Conservation (phyloP, 169 alveolate genomes). For the Cryptosporidium parvum region DNA sequence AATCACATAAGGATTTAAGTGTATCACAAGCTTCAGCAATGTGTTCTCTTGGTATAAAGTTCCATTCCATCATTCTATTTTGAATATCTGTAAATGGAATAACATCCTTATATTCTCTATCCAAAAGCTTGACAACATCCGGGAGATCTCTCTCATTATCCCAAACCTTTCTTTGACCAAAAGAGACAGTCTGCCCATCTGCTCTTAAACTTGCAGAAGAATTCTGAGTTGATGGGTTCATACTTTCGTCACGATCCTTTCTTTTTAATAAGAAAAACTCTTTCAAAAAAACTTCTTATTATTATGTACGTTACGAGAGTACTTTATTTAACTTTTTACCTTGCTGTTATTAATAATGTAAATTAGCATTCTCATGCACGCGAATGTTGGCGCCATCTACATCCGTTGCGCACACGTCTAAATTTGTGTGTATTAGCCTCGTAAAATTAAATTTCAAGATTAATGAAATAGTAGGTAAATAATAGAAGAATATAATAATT, state of each 20-base stretch:
- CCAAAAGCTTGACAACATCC: slow-evolving; percentile 56
- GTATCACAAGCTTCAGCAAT: slow-evolving; percentile 70
- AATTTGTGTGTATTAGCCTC: slow-evolving; percentile 20
- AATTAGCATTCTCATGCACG: slow-evolving; percentile 69
- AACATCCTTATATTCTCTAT: slow-evolving; percentile 60
- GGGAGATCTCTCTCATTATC: slow-evolving; percentile 72
- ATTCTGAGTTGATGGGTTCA: slow-evolving; percentile 73
- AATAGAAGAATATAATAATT: neutral
- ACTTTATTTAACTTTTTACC: neutral
- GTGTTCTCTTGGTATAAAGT: slow-evolving; percentile 71
- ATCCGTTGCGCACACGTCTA: slow-evolving; percentile 72
- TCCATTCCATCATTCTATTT: slow-evolving; percentile 72
- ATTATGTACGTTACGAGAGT: slow-evolving; percentile 10
- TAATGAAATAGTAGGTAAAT: neutral
- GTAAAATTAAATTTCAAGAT: neutral
- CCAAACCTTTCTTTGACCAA: slow-evolving; percentile 75
- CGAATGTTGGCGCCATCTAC: slow-evolving; percentile 30
- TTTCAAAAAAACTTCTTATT: neutral
- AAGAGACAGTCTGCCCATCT: slow-evolving; percentile 75
- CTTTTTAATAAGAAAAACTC: slow-evolving; percentile 9
- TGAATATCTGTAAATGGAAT: slow-evolving; percentile 66
- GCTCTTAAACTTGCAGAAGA: slow-evolving; percentile 68
- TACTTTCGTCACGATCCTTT: slow-evolving; percentile 19
- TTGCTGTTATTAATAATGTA: neutral
- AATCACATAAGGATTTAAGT: slow-evolving; percentile 62